Percentiles rank a stretch among this genome's conserved stretches.
Evolutionary conservation across 2,329 filamentous ascomycete species (phyloP).

Genomic region (Lasiodiplodia hormozganensis): DNA sequence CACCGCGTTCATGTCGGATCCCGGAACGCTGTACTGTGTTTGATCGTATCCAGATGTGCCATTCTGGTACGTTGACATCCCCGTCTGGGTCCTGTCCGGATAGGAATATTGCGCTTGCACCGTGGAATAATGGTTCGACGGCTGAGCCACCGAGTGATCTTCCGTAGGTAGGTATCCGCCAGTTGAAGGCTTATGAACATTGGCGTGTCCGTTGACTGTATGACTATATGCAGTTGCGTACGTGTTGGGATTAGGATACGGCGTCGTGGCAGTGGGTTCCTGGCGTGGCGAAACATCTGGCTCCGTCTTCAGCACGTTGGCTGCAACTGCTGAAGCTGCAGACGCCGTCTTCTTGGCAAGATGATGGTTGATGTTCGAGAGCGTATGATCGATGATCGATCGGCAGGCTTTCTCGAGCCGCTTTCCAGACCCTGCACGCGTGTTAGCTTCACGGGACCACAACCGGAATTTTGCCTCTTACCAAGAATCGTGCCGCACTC

Average conservation of each 20-base stretch:
- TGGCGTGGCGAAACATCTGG: slow-evolving; percentile 33
- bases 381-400: slow-evolving; percentile 56
- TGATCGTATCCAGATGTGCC: slow-evolving; percentile 38
- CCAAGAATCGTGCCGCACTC: slow-evolving; percentile 72
- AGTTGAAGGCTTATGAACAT: slow-evolving; percentile 13
- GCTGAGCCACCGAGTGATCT: slow-evolving; percentile 27
- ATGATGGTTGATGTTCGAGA: slow-evolving; percentile 55
- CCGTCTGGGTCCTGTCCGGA: slow-evolving; percentile 36
- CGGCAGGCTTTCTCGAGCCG: slow-evolving; percentile 57
- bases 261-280: slow-evolving; percentile 34
- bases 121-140: slow-evolving; percentile 36
- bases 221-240: slow-evolving; percentile 14
- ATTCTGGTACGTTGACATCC: slow-evolving; percentile 36
- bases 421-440: slow-evolving; percentile 52
- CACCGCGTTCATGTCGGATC: slow-evolving; percentile 39
- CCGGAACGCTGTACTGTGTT: slow-evolving; percentile 36
- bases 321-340: slow-evolving; percentile 50
- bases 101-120: slow-evolving; percentile 38
- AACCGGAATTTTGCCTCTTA: slow-evolving; percentile 49
- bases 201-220: slow-evolving; percentile 3
- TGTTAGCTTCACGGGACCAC: slow-evolving; percentile 4
- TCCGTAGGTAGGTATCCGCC: slow-evolving; percentile 16
- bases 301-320: slow-evolving; percentile 33
- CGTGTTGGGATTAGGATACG: slow-evolving; percentile 24
- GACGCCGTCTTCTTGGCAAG: slow-evolving; percentile 52